These are phyloP conservation scores for Hymenoscyphus albidus DNA, from an alignment of 2,329 filamentous ascomycete genomes.

Conservation along the genomic window DNA sequence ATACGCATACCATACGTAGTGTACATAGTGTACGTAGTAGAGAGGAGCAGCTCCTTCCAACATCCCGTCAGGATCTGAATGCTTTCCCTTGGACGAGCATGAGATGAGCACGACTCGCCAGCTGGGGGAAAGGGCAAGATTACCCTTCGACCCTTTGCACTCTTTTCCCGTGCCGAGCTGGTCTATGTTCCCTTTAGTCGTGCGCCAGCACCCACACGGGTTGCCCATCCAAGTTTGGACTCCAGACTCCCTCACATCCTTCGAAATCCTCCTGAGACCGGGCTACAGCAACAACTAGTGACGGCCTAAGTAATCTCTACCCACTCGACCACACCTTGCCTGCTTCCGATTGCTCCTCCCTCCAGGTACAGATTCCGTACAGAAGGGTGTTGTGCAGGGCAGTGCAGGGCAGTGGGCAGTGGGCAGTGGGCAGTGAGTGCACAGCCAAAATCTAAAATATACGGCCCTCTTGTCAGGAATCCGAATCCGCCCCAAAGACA, in stretches of 20 bases:
- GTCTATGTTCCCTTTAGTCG: no score
- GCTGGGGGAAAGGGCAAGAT: no score
- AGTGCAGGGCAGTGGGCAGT: no score
- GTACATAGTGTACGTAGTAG: no score
- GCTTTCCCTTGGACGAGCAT: no score
- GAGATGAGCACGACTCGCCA: no score
- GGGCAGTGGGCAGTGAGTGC: not conserved
- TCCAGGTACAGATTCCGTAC: not conserved
- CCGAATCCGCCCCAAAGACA: not conserved
- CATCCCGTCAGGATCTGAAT: no score
- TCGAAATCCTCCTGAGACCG: slow-evolving; percentile 1
- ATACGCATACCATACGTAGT: no score
- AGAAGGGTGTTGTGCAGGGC: no score
- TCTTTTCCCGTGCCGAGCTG: no score
- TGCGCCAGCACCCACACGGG: not conserved
- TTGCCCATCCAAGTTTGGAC: not conserved
- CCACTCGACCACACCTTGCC: not conserved
- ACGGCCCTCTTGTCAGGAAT: not conserved
- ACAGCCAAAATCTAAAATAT: not conserved
- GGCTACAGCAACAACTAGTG: not conserved
- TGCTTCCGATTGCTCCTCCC: not conserved
- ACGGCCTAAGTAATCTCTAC: not conserved
- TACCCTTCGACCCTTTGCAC: no score
- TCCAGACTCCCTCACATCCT: not conserved
- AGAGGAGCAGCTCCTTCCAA: no score